Base-by-base conservation (phyloP, 225 moss, liverwort and hornwort species). In the Polytrichum commune region DNA sequence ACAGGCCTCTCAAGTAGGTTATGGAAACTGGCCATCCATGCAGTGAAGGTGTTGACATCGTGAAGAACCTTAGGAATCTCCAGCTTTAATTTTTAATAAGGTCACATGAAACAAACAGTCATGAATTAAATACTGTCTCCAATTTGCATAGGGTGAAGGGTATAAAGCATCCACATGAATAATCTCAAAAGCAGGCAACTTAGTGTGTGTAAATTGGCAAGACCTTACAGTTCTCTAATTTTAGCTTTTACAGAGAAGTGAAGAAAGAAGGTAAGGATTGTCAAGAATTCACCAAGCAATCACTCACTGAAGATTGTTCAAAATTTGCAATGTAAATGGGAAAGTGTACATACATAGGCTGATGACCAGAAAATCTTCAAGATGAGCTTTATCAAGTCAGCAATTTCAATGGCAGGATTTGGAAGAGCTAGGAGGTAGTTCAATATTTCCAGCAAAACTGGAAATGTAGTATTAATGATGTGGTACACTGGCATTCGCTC, bases 291-390 rank as follows among this genome's bases (percentile, higher is more conserved):
- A 46, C 16, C 16, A 13, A 16, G 46, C 13, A 16, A 46, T 46
- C 3, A 46, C 16, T 16, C 3, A 46, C 46, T 32, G 6, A 32
- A 29, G 32, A 32, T 1, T 8, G 32, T 32, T 46, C 46, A 16
- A 46, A 46, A 13, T 4, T 46, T 46, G 46, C 3, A 46, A 16
- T 46, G 46, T 10, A 46, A 38, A 46, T 46, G 13, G 46, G 46
- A 46, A 46, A 46, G 46, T 13, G 13, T 30, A 74, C 92, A 78
- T 91, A 95, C 98, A 82, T 98, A 98, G 56, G 95, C 85, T 76
- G 98, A 98, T 32, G 98, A 98, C 98, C 98, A 98, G 84, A 98
- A 98, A 60, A 98, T 98, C 81, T 98, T 98, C 88, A 93, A 89
- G 74, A 95, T 98, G 66, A 98, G 89, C 95, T 98, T 98, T 87